Evolutionary conservation across 208 protist species (phyloP).

Genomic region (Leishmania braziliensis): DNA sequence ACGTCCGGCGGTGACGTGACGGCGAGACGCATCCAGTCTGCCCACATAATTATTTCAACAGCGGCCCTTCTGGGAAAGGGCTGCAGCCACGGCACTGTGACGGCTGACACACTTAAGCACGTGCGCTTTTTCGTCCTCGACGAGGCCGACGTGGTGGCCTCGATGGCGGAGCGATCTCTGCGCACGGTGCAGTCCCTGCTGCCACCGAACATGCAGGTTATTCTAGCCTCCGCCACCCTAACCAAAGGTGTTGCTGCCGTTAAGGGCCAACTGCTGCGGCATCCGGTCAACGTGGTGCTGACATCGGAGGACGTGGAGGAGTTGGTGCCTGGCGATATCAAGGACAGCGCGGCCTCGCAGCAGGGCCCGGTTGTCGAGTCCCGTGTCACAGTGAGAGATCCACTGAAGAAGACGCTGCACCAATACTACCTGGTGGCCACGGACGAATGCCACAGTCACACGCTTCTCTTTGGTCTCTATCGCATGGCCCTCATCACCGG

Average conservation of each 20-base stretch:
- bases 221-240: slow-evolving; percentile 95
- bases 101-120: slow-evolving; percentile 53
- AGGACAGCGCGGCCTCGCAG: slow-evolving; percentile 43
- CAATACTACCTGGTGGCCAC: slow-evolving; percentile 92
- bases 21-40: slow-evolving; percentile 58
- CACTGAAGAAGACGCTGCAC: slow-evolving; percentile 54
- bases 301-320: slow-evolving; percentile 70
- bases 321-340: slow-evolving; percentile 41
- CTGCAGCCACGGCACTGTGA: slow-evolving; percentile 58
- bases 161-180: slow-evolving; percentile 94
- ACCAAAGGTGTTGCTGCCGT: slow-evolving; percentile 93
- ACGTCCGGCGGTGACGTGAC: slow-evolving; percentile 57
- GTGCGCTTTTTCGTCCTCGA: slow-evolving; percentile 93
- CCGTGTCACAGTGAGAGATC: slow-evolving; percentile 55
- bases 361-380: slow-evolving; percentile 70
- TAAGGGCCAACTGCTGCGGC: slow-evolving; percentile 94
- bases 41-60: slow-evolving; percentile 86
- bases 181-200: slow-evolving; percentile 82
- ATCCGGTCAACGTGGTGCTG: slow-evolving; percentile 91
- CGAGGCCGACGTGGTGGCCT: slow-evolving; percentile 96
- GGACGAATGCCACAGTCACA: slow-evolving; percentile 93
- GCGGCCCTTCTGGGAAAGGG: slow-evolving; percentile 81
- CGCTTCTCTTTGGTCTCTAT: slow-evolving; percentile 94
- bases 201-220: slow-evolving; percentile 89
- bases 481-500: slow-evolving; percentile 93